phyloP scores from a whole-genome alignment of 257 asterid species.

The Fraxinus cuspidata region DNA sequence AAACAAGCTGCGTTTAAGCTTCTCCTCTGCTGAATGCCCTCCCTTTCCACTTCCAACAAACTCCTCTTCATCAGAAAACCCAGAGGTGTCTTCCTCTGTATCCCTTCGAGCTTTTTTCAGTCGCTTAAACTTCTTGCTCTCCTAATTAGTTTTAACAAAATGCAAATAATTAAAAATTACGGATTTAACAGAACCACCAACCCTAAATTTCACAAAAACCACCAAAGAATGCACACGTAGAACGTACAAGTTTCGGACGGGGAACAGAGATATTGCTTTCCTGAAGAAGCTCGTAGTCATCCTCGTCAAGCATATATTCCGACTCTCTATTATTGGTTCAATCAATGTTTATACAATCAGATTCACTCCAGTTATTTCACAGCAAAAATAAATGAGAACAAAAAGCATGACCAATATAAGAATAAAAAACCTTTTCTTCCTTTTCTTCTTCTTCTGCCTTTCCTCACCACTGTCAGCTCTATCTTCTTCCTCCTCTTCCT shows the following conservation, averaged over 20 bases:
- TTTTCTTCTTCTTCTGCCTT: conserved; percentile 81
- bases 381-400: conserved; percentile 7
- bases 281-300: conserved; percentile 91
- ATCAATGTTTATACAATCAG: conserved; percentile 7
- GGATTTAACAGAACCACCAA: background rate
- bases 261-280: conserved; percentile 85
- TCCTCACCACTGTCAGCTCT: conserved; percentile 73
- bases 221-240: background rate
- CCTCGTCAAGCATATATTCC: conserved; percentile 79
- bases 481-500: conserved; percentile 72
- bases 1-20: conserved; percentile 72
- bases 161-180: background rate
- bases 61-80: conserved; percentile 80
- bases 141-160: conserved; percentile 40
- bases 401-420: background rate
- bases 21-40: conserved; percentile 78
- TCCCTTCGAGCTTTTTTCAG: conserved; percentile 83
- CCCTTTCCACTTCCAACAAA: conserved; percentile 67
- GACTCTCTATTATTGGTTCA: conserved; percentile 53
- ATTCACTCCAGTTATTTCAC: background rate
- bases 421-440: conserved; percentile 72
- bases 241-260: conserved; percentile 65
- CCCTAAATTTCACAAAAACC: background rate
- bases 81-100: conserved; percentile 69
- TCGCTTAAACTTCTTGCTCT: conserved; percentile 80